phyloP scores from a whole-genome alignment of 2,329 filamentous ascomycete genomes.

The Blumeriella jaapii region DNA sequence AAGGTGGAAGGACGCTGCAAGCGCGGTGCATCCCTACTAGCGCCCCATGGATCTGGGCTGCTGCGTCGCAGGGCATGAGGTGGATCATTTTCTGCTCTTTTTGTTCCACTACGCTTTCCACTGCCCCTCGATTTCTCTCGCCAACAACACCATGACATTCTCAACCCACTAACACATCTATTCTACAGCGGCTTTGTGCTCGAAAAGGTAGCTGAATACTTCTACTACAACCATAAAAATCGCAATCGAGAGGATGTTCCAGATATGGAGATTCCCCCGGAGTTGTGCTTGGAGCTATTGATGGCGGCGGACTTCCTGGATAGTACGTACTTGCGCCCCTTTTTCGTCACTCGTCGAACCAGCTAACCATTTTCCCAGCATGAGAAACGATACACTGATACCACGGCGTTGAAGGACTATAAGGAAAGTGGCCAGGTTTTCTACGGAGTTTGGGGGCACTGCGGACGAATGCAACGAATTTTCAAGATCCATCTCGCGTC shows the following conservation, averaged over 20 bases:
- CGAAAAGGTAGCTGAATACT: conserved; percentile 73
- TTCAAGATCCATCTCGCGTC: background rate
- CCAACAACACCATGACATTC: conserved; percentile 1
- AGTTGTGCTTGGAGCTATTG: conserved; percentile 66
- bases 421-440: background rate
- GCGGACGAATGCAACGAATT: conserved; percentile 3
- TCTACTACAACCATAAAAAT: conserved; percentile 71
- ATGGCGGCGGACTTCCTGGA: conserved; percentile 70
- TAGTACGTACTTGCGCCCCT: conserved; percentile 31
- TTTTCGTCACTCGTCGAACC: conserved; percentile 1
- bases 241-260: conserved; percentile 59
- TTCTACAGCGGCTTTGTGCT: conserved; percentile 53
- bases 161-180: conserved; percentile 4
- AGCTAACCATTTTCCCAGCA: conserved; percentile 1
- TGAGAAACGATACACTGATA: conserved; percentile 7
- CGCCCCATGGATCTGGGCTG: too few species aligned
- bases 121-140: conserved; percentile 1
- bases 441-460: conserved; percentile 3
- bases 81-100: too few species aligned
- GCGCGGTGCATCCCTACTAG: too few species aligned
- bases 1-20: conserved; percentile 5
- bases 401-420: conserved; percentile 9
- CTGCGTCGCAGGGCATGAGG: too few species aligned
- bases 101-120: background rate
- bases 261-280: conserved; percentile 70